Evolutionary conservation across 2,329 filamentous ascomycete genomes (phyloP).

Genomic region (Sarocladiaceae sp.): DNA sequence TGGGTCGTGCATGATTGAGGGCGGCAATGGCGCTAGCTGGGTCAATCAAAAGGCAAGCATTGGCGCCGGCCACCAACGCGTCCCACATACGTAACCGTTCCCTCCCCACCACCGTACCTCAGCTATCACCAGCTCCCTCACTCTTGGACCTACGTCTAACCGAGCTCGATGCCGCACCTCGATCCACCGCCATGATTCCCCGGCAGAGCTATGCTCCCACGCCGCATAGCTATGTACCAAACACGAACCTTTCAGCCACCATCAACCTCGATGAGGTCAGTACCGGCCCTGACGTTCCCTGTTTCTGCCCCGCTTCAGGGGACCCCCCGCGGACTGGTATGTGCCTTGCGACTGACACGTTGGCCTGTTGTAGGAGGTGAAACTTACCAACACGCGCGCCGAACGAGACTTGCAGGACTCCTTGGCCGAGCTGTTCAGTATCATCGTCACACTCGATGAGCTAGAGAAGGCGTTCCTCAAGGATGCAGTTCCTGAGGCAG

Average conservation of each 20-base stretch:
- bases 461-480: slow-evolving; percentile 96
- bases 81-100: background rate
- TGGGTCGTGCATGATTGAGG: too few relatives aligned
- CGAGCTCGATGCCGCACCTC: slow-evolving; percentile 23
- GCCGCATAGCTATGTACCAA: slow-evolving; percentile 87
- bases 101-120: background rate
- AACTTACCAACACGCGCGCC: slow-evolving; percentile 77
- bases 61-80: background rate
- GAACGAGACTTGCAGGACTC: slow-evolving; percentile 95
- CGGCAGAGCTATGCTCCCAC: slow-evolving; percentile 80
- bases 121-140: background rate
- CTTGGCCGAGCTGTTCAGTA: slow-evolving; percentile 94
- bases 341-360: slow-evolving; percentile 9
- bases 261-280: slow-evolving; percentile 89
- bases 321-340: slow-evolving; percentile 15
- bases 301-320: slow-evolving; percentile 13
- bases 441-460: slow-evolving; percentile 91
- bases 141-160: background rate
- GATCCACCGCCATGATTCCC: slow-evolving; percentile 42
- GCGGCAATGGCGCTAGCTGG: background rate
- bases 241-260: slow-evolving; percentile 74
- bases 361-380: slow-evolving; percentile 67
- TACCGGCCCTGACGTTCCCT: slow-evolving; percentile 8
- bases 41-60: background rate
- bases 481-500: slow-evolving; percentile 84